Evolutionary conservation across 2,329 filamentous ascomycete genomes (phyloP), one percentile per base, ranked within the genome.

Genomic region (Colletotrichum neosansevieriae): DNA sequence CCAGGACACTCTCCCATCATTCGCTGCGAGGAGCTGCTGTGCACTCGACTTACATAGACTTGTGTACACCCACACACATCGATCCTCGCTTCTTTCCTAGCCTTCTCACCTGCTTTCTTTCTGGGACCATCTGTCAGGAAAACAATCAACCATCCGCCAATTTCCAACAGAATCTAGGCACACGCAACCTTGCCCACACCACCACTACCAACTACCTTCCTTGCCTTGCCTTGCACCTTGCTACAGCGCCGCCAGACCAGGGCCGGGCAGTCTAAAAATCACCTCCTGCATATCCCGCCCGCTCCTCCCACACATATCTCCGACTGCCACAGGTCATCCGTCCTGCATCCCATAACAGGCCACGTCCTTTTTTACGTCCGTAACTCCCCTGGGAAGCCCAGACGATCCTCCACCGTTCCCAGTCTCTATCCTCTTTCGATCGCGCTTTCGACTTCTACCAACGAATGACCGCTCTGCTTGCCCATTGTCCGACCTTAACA

Each of bases 321-420:
- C 62, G 34, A 34, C 40, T 44, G 29, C 38, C 53, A 53, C 21
- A 47, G 19, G 53, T 45, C 51, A 44, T 32, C 51, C 34, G 40
- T 34, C 38, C 56, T 59, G 66, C 47, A 69, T 12, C 49, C 49
- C 57, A 57, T 38, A 61, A 40, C 63, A 67, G 57, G n/a, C 63
- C 63, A 58, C 50, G 34, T 57, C 58, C 64, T 54, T 63, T 68
- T 63, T 69, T 70, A 70, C 64, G 67, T 64, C 67, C 67, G 67
- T 70, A 70, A 70, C 63, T 45, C 50, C 67, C 63, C 51, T 62
- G 32, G 65, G 29, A 61, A 44, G 36, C 40, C 63, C 29, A 69
- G 56, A 19, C 51, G 19, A 67, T 57, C 57, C 38, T 69, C 66
- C 21, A 50, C 24, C 19, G 38, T 61, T 56, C 63, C 63, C 56